Evolutionary conservation across 331 rosid genomes (phyloP).

Genomic region (Ulmus americana): DNA sequence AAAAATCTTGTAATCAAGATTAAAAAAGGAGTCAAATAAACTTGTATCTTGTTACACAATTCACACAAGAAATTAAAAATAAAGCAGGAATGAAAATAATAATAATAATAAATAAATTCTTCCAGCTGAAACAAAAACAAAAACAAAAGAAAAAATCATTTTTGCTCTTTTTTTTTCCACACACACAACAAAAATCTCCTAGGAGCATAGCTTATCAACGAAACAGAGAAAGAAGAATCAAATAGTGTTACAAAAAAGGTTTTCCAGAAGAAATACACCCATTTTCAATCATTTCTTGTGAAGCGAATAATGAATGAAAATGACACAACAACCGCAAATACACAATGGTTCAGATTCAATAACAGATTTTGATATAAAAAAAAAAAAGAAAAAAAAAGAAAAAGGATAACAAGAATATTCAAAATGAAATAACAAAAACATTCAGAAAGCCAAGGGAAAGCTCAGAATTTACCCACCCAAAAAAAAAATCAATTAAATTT

Average conservation of each 20-base stretch:
- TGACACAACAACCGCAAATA: neutral
- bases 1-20: neutral
- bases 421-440: conserved; percentile 11
- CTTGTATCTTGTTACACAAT: too few relatives aligned
- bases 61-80: too few relatives aligned
- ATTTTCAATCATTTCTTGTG: neutral
- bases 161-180: neutral
- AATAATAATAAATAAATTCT: too few relatives aligned
- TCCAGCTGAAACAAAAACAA: neutral
- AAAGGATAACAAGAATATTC: neutral
- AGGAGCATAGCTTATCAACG: too few relatives aligned
- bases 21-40: neutral
- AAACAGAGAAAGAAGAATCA: neutral
- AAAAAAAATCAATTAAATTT: neutral
- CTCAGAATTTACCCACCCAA: conserved; percentile 21
- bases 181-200: neutral
- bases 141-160: neutral
- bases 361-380: neutral
- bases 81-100: neutral
- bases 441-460: conserved; percentile 24
- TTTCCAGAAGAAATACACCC: neutral
- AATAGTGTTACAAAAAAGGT: neutral
- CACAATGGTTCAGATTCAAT: conserved; percentile 5
- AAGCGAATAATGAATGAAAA: neutral
- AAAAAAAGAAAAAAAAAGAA: neutral